phyloP scores from a whole-genome alignment of 2,329 filamentous ascomycete genomes.

The Fusarium annulatum region DNA sequence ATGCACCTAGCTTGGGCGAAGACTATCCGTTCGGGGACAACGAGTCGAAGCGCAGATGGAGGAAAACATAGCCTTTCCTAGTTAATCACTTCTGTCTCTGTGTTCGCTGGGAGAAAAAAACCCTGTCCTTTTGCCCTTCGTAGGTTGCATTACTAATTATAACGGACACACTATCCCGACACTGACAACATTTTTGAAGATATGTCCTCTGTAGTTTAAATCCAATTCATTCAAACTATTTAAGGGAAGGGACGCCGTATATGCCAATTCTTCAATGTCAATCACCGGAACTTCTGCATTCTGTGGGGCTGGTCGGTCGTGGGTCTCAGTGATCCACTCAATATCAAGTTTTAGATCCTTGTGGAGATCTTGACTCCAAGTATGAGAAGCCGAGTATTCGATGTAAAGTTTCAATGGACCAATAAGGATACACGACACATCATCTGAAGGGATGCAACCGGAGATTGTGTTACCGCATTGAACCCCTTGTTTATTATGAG shows the following conservation, averaged over 20 bases:
- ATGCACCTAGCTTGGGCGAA: no score
- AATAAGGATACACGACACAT: not conserved
- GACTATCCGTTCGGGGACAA: no score
- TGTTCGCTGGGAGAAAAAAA: no score
- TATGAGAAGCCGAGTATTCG: not conserved
- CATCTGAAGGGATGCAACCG: not conserved
- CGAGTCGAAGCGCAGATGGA: no score
- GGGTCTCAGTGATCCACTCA: not conserved
- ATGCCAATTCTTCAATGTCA: not conserved
- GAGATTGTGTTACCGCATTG: not conserved
- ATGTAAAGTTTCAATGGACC: not conserved
- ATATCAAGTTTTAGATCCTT: not conserved
- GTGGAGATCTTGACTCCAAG: not conserved
- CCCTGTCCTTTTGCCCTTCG: no score
- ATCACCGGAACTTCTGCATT: not conserved
- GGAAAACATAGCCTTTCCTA: no score
- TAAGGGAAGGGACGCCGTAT: not conserved
- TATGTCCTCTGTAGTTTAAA: not conserved
- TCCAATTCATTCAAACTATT: not conserved
- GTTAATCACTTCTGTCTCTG: no score
- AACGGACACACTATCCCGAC: no score
- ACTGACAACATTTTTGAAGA: not conserved
- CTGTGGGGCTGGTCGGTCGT: not conserved
- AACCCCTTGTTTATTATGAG: not conserved
- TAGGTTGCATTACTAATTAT: no score